Evolutionary conservation across 345 rosid species (phyloP), one percentile per base, ranked within the genome.

Genomic region (Linum usitatissimum): DNA sequence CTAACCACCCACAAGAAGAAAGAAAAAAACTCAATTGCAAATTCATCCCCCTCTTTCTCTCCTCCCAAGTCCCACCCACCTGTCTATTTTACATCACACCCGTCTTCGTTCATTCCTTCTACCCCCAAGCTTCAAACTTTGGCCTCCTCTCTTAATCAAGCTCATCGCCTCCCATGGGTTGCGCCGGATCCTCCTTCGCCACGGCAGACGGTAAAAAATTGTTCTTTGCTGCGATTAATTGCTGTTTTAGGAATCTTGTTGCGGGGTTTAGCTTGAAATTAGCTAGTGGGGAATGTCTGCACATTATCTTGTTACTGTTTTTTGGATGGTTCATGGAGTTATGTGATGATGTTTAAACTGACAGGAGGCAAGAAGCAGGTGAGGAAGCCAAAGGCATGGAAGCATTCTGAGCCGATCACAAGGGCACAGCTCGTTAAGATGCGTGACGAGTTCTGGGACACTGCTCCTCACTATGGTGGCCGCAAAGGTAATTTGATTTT

Each of bases 381-480:
- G 19, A 77, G 88, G 70, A 88, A 88, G 84, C 97, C 97, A 20
- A 88, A 86, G 68, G 78, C 94, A 4, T 91, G 97, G 94, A 91
- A 83, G 71, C 96, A 88, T 80, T 65, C 94, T 55, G 81, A 83
- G 74, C 88, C 90, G 18, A 83, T 91, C 23, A 84, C 90, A 3
- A 86, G 70, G 81, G 66, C 91, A 62, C 83, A 82, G 70, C 85
- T 91, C 40, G 54, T 77, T 74, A 81, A 81, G 78, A 28, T 88
- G 75, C 86, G 96, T 56, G 97, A 91, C 64, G 97, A 91, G 68
- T 86, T 88, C 74, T 91, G 91, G 96, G 97, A 91, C 73, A 91
- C 97, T 48, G 90, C 97, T 73, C 97, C 97, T 70, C 97, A 88
- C 61, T 91, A 86, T 72, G 97, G 97, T 60, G 94, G 94, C 53